Base-by-base conservation (phyloP, 1,284 basidiomycete species). In the Austroboletus novae-zelandiae region DNA sequence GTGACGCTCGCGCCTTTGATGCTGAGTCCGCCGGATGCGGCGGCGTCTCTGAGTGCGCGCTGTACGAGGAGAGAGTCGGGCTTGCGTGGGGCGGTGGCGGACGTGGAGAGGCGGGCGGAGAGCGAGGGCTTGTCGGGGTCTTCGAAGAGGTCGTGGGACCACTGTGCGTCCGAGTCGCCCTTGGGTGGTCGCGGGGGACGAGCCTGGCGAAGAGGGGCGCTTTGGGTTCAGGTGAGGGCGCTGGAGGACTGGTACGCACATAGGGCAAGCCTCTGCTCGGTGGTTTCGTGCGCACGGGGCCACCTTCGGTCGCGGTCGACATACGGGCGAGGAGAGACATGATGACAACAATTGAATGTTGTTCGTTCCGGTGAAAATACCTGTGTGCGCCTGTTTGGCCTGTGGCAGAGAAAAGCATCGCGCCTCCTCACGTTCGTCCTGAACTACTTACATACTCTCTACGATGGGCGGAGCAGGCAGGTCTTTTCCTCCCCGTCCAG, bases 101-200 rank as follows among this genome's bases (percentile, higher is more conserved):
- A 54, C 14, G 49, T 45, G 20, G 75, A 75, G 43, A 89, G 66
- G 34, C 88, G 81, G 18, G 83, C 75, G 27, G 79, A 78, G 48
- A 89, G 79, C 4, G 83, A 82, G n/a, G 68, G 70, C 14, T 67
- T 67, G 60, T 81, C 78, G 51, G 76, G 75, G n/a, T 73, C 71
- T 51, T 84, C 80, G 60, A 73, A 90, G 52, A 88, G 68, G 67
- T 90, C 87, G 61, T 90, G 87, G 47, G 83, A 75, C 87, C 87
- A 90, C 31, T 74, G 71, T 13, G 75, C 73, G 55, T 90, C 81
- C 43, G 81, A 65, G 61, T 90, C 79, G 59, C 82, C 84, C 64
- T 83, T 86, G 37, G 84, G 81, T 13, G 74, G 71, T 29, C 79
- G 76, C 39, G 56, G 57, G 56, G 13, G 25, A 7, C 25, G 25